Conservation (phyloP, 2,329 filamentous ascomycete species). For the Diaporthe vaccinii region DNA sequence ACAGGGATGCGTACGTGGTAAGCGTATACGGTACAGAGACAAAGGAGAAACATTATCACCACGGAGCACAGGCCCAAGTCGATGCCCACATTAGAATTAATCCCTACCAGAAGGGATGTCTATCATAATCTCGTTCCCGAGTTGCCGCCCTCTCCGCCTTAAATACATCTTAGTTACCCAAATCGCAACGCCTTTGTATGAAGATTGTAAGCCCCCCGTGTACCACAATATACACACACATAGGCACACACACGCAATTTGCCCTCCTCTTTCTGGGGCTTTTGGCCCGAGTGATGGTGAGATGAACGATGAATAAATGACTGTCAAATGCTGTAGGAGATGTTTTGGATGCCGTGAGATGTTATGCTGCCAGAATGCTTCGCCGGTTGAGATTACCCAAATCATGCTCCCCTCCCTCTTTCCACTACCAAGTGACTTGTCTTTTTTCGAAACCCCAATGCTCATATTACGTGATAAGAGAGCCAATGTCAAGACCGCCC, state of each 20-base stretch:
- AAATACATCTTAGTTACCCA: conserved; percentile 36
- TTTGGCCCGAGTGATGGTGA: conserved; percentile 19
- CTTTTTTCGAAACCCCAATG: not conserved
- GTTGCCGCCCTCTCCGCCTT: conserved; percentile 7
- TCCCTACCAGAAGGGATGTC: conserved; percentile 37
- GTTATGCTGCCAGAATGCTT: conserved; percentile 31
- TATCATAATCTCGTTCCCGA: conserved; percentile 41
- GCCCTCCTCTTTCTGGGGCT: conserved; percentile 25
- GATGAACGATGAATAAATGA: conserved; percentile 32
- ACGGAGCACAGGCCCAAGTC: conserved; percentile 12
- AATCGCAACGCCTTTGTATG: conserved; percentile 35
- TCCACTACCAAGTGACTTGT: not conserved
- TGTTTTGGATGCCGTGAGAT: conserved; percentile 37
- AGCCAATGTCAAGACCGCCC: conserved; percentile 55
- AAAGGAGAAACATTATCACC: not conserved
- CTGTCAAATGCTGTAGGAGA: conserved; percentile 37
- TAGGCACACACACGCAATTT: conserved; percentile 35
- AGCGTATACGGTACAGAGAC: not conserved
- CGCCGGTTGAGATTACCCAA: conserved; percentile 21
- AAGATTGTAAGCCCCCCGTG: conserved; percentile 2
- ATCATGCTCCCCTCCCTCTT: conserved; percentile 8
- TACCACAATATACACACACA: conserved; percentile 20
- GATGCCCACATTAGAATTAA: conserved; percentile 41
- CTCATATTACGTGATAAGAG: conserved; percentile 40
- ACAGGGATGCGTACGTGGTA: not conserved